A percentile compares a stretch with the other conserved stretches of the same genome.
Conservation (phyloP, 2,329 filamentous ascomycete genomes). For the Stagonosporopsis rhizophila region DNA sequence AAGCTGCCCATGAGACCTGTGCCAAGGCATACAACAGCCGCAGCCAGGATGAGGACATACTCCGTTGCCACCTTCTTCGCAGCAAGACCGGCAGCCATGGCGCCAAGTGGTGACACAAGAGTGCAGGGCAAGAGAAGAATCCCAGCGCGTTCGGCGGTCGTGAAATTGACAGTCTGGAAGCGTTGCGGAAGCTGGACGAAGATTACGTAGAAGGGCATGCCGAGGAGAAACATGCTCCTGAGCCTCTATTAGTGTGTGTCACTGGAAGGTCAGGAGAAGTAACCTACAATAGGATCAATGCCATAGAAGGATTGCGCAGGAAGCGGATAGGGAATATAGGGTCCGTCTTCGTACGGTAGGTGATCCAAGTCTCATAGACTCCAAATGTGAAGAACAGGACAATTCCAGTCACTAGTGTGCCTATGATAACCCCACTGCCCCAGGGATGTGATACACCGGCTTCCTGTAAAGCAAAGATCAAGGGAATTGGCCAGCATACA, state of each 20-base stretch:
- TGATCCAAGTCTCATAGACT: conserved; percentile 39
- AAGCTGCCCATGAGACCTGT: conserved; percentile 39
- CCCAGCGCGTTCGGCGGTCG: conserved; percentile 38
- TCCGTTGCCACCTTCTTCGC: conserved; percentile 32
- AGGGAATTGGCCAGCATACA: conserved; percentile 40
- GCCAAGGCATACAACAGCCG: conserved; percentile 31
- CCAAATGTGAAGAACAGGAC: conserved; percentile 35
- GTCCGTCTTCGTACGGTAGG: conserved; percentile 33
- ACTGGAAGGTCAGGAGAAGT: neutral
- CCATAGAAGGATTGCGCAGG: conserved; percentile 32
- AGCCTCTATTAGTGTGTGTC: neutral
- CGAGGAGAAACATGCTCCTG: conserved; percentile 38
- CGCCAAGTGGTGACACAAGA: conserved; percentile 36
- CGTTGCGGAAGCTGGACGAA: conserved; percentile 44
- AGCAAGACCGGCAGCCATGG: conserved; percentile 32
- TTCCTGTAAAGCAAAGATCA: conserved; percentile 45
- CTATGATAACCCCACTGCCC: conserved; percentile 40
- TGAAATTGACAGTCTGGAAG: conserved; percentile 43
- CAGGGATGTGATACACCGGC: conserved; percentile 35
- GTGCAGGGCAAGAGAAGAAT: conserved; percentile 41
- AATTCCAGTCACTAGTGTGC: conserved; percentile 37
- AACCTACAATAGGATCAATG: conserved; percentile 33
- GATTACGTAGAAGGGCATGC: conserved; percentile 39
- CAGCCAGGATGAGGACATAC: conserved; percentile 30
- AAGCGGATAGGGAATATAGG: conserved; percentile 41